Evolutionary conservation across 805 yeast genomes (phyloP), one percentile per base, ranked within the genome.

Genomic region (Candida krabiensis): DNA sequence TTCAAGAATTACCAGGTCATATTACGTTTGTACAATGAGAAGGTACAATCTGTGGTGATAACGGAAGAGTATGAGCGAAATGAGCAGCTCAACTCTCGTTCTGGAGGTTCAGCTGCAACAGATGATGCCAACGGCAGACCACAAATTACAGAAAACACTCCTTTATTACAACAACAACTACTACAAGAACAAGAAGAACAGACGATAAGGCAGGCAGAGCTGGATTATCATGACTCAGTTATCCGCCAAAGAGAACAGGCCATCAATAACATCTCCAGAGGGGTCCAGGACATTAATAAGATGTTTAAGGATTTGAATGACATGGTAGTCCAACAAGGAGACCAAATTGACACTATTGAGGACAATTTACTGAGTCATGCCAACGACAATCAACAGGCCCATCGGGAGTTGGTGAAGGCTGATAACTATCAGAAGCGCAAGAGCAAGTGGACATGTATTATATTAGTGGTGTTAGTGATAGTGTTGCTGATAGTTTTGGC

Each of bases 321-420:
- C 26, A 65, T 90, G 51, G 93, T 90, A 2, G 69, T 73, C 36
- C 90, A 87, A 59, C 97, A 90, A 58, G 96, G 96, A 5, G 80
- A 76, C 21, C 89, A 86, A 49, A 72, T 90, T 13, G 95, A 88
- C 54, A 78, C 89, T 0, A 79, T 90, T 13, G 96, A 88, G 55
- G 87, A 83, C 44, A 88, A 88, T 60, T 69, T 90, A 30, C 63
- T 80, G 18, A 77, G 73, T 31, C 67, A 83, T 43, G 77, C 81
- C 5, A 72, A 67, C 16, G 83, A 86, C 52, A 75, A 86, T 5
- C 82, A 80, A 39, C 73, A 73, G 37, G 96, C 96, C 0, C 73
- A 79, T 21, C 72, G 75, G 15, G 95, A 89, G 54, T 69, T 90
- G 33, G 61, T 60, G 8, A 80, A 78, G 52, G 96, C 96, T 4